phyloP scores from a whole-genome alignment of 2,329 filamentous ascomycete genomes.

The Rhynchosporium secalis region DNA sequence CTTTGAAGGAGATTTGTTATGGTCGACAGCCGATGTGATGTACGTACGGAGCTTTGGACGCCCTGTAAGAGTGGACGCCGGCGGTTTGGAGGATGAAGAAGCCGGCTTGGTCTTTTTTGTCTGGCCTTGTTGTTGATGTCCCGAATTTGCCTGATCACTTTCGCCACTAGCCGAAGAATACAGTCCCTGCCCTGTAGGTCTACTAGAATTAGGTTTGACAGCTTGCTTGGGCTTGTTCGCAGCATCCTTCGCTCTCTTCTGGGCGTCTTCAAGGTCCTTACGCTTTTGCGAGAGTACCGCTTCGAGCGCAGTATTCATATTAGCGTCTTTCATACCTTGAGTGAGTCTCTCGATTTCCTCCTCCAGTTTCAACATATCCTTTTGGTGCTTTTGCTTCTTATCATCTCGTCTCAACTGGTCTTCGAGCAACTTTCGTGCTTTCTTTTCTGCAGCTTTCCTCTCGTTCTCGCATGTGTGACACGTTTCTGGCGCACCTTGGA shows the following conservation, averaged over 20 bases:
- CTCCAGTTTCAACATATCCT: conserved; percentile 29
- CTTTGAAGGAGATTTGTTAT: conserved; percentile 39
- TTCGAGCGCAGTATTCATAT: conserved; percentile 48
- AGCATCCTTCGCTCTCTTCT: conserved; percentile 36
- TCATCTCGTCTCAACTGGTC: conserved; percentile 29
- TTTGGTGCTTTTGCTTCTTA: conserved; percentile 24
- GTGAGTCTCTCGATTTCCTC: conserved; percentile 30
- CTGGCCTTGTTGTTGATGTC: not conserved
- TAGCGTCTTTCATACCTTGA: conserved; percentile 45
- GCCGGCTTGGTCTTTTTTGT: conserved; percentile 2
- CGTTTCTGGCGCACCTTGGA: conserved; percentile 34
- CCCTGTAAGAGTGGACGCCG: not conserved
- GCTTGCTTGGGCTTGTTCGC: conserved; percentile 11
- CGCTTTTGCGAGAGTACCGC: conserved; percentile 48
- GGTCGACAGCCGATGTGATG: conserved; percentile 23
- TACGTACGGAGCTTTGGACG: conserved; percentile 18
- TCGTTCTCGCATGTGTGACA: conserved; percentile 57
- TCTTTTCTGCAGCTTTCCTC: conserved; percentile 46
- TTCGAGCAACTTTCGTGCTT: conserved; percentile 39
- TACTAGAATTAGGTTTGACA: not conserved
- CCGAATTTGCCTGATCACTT: no score
- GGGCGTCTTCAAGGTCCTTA: conserved; percentile 48
- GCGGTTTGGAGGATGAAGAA: not conserved
- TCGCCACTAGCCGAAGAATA: no score
- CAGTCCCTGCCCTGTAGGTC: not conserved